These are phyloP conservation scores for Didymella arachidicola DNA, from an alignment of 2,329 filamentous ascomycete species.

Conservation along the genomic window DNA sequence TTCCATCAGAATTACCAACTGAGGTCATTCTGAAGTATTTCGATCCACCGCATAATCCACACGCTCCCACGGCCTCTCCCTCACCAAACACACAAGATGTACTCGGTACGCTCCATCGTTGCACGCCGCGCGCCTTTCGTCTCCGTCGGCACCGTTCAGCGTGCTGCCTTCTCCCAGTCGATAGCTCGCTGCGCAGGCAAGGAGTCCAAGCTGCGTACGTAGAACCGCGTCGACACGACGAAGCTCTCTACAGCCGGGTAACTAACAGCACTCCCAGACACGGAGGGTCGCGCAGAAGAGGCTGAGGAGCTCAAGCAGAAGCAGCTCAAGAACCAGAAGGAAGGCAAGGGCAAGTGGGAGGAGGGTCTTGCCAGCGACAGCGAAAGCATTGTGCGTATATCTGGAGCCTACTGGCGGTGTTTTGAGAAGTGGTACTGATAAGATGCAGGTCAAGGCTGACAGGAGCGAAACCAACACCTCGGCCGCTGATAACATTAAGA, in stretches of 20 bases:
- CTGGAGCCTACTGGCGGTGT: neutral
- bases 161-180: slow-evolving; percentile 50
- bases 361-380: slow-evolving; percentile 54
- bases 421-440: slow-evolving; percentile 2
- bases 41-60: neutral
- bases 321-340: slow-evolving; percentile 54
- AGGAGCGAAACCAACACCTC: slow-evolving; percentile 51
- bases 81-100: slow-evolving; percentile 33
- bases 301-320: slow-evolving; percentile 55
- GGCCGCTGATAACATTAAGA: slow-evolving; percentile 53
- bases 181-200: slow-evolving; percentile 53
- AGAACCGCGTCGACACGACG: slow-evolving; percentile 1
- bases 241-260: slow-evolving; percentile 1
- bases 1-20: slow-evolving; percentile 8
- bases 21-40: neutral
- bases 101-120: slow-evolving; percentile 42
- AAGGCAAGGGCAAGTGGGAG: slow-evolving; percentile 55
- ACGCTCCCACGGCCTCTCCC: slow-evolving; percentile 1
- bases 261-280: slow-evolving; percentile 32
- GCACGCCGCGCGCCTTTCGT: slow-evolving; percentile 40
- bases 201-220: slow-evolving; percentile 56
- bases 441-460: slow-evolving; percentile 54
- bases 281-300: slow-evolving; percentile 49
- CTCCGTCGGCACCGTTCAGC: slow-evolving; percentile 40
- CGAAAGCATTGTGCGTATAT: slow-evolving; percentile 50